phyloP scores from a whole-genome alignment of 805 yeast species.

The Lipomyces starkeyi region DNA sequence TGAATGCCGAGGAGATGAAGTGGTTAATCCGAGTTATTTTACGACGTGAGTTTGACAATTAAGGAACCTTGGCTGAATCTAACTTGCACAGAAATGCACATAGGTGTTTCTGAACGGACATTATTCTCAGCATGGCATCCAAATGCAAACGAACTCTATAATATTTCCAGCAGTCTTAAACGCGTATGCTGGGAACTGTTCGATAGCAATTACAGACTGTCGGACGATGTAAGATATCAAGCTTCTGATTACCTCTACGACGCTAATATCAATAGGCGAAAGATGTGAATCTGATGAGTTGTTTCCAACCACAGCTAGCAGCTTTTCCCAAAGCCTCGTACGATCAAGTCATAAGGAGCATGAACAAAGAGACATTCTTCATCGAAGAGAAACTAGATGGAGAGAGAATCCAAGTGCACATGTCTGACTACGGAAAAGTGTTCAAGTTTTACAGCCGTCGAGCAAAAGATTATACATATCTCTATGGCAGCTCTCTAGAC shows the following conservation, averaged over 20 bases:
- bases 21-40: slow-evolving; percentile 73
- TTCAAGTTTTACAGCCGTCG: slow-evolving; percentile 67
- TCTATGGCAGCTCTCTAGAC: slow-evolving; percentile 63
- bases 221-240: slow-evolving; percentile 49
- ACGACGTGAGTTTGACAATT: slow-evolving; percentile 53
- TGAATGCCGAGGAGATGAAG: slow-evolving; percentile 67
- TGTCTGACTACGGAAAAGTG: slow-evolving; percentile 52
- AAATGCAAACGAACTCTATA: slow-evolving; percentile 68
- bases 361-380: slow-evolving; percentile 54
- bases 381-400: slow-evolving; percentile 96
- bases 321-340: slow-evolving; percentile 58
- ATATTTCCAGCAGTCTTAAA: slow-evolving; percentile 68
- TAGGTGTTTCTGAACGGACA: slow-evolving; percentile 65
- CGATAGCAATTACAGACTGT: slow-evolving; percentile 56
- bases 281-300: slow-evolving; percentile 54
- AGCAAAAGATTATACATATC: slow-evolving; percentile 71
- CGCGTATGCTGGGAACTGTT: slow-evolving; percentile 63
- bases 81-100: slow-evolving; percentile 39
- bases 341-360: slow-evolving; percentile 53
- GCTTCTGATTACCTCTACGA: slow-evolving; percentile 38
- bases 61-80: no score
- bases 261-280: slow-evolving; percentile 43
- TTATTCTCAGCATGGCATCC: slow-evolving; percentile 75
- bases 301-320: slow-evolving; percentile 81
- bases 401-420: slow-evolving; percentile 82